phyloP scores from a whole-genome alignment of 2,329 filamentous ascomycete species.

The Apiospora aurea region DNA sequence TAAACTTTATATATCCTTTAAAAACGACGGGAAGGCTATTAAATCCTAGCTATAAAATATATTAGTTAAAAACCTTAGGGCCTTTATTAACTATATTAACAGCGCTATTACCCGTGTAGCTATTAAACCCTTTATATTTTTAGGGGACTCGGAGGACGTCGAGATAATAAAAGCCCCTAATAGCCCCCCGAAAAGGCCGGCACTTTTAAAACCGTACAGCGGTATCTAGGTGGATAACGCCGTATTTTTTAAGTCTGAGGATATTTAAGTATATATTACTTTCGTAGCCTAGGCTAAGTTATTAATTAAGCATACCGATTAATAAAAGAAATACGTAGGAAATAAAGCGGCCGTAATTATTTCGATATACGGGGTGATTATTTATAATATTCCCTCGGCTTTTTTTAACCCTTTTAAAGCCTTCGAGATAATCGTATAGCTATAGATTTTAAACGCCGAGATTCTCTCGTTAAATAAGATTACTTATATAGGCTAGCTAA shows the following conservation, averaged over 20 bases:
- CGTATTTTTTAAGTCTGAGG: not conserved
- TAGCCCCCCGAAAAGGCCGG: not conserved
- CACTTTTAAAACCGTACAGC: not conserved
- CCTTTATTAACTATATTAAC: not conserved
- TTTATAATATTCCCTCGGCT: not conserved
- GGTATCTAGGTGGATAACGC: not conserved
- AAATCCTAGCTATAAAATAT: not conserved
- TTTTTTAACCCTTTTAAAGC: not conserved
- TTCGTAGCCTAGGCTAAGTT: not conserved
- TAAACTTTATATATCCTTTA: too few relatives aligned
- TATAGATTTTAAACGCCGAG: not conserved
- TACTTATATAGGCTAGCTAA: not conserved
- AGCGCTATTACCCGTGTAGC: too few relatives aligned
- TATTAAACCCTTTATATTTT: not conserved
- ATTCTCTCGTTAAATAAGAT: not conserved
- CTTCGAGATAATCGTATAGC: not conserved
- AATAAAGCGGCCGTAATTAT: too few relatives aligned
- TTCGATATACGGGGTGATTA: too few relatives aligned
- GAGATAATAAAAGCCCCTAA: not conserved
- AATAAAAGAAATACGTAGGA: too few relatives aligned
- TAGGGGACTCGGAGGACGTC: not conserved
- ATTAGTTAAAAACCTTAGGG: not conserved
- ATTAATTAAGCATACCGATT: not conserved
- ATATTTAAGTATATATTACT: not conserved
- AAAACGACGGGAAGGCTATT: not conserved